These are phyloP conservation scores for Saccharomycopsis babjevae DNA, from an alignment of 805 yeast species.

Conservation along the genomic window DNA sequence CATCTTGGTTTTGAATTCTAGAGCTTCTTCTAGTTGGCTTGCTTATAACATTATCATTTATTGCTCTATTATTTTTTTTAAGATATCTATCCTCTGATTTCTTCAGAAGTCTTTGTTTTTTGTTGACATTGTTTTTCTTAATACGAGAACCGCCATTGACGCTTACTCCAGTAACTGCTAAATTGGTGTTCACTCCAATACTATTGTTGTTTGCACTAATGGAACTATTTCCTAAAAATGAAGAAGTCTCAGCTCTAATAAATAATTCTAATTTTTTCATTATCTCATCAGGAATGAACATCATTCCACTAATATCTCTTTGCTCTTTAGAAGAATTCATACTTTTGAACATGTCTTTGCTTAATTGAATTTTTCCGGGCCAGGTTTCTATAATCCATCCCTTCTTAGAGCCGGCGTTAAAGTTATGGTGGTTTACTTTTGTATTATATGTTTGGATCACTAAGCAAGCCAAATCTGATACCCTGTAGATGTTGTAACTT, in stretches of 20 bases:
- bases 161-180: background rate
- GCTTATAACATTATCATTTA: background rate
- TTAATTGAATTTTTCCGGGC: slow-evolving; percentile 67
- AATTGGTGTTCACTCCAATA: background rate
- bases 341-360: slow-evolving; percentile 60
- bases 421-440: background rate
- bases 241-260: background rate
- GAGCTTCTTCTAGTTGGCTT: background rate
- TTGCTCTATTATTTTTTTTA: background rate
- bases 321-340: slow-evolving; percentile 50
- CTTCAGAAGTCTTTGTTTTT: background rate
- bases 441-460: slow-evolving; percentile 39
- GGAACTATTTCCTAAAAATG: background rate
- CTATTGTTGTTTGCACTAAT: background rate
- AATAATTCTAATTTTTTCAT: slow-evolving; percentile 3
- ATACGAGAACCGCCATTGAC: background rate
- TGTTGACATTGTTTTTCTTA: background rate
- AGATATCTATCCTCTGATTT: background rate
- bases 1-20: background rate
- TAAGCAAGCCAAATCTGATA: slow-evolving; percentile 68
- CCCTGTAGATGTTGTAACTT: slow-evolving; percentile 40
- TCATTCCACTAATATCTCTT: slow-evolving; percentile 41
- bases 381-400: slow-evolving; percentile 69
- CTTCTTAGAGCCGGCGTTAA: slow-evolving; percentile 26
- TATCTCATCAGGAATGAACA: slow-evolving; percentile 24